Conservation (phyloP, 768 basidiomycete genomes). For the Mycena chlorophos region DNA sequence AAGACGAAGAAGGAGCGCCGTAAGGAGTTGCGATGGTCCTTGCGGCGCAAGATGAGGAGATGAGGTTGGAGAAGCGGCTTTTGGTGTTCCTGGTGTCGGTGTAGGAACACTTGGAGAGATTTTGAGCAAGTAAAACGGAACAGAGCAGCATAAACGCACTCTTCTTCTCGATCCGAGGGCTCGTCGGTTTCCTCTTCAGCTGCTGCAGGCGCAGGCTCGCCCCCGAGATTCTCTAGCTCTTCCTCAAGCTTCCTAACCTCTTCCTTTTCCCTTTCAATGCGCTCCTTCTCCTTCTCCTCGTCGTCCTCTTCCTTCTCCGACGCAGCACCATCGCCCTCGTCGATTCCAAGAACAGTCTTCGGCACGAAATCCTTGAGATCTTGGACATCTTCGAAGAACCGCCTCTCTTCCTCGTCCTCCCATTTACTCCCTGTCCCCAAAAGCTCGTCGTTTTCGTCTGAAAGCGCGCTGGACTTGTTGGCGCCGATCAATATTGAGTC, state of each 20-base stretch:
- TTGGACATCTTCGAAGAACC: slow-evolving; percentile 90
- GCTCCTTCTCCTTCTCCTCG: slow-evolving; percentile 54
- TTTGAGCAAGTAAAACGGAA: slow-evolving; percentile 22
- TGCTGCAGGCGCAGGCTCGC: slow-evolving; percentile 29
- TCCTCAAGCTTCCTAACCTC: slow-evolving; percentile 76
- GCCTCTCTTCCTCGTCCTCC: slow-evolving; percentile 96
- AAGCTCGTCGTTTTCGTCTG: slow-evolving; percentile 60
- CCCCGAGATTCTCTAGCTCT: slow-evolving; percentile 66
- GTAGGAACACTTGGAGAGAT: slow-evolving; percentile 45
- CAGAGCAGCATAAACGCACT: slow-evolving; percentile 32
- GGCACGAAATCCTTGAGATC: slow-evolving; percentile 94
- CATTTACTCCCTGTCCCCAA: slow-evolving; percentile 76
- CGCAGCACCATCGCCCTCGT: slow-evolving; percentile 40
- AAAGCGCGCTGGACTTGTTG: slow-evolving; percentile 34
- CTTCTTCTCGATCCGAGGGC: slow-evolving; percentile 39
- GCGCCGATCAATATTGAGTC: slow-evolving; percentile 80
- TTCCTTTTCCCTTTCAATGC: slow-evolving; percentile 60
- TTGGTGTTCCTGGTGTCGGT: slow-evolving; percentile 70
- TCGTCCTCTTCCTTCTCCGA: slow-evolving; percentile 43
- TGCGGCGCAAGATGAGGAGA: slow-evolving; percentile 78
- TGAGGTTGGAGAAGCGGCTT: slow-evolving; percentile 54
- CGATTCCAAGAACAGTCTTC: slow-evolving; percentile 78
- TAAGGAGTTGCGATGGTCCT: slow-evolving; percentile 91
- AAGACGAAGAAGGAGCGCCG: slow-evolving; percentile 84
- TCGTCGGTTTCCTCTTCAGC: slow-evolving; percentile 22